Conservation (phyloP, 768 basidiomycete genomes). For the Lactarius akahatsu region DNA sequence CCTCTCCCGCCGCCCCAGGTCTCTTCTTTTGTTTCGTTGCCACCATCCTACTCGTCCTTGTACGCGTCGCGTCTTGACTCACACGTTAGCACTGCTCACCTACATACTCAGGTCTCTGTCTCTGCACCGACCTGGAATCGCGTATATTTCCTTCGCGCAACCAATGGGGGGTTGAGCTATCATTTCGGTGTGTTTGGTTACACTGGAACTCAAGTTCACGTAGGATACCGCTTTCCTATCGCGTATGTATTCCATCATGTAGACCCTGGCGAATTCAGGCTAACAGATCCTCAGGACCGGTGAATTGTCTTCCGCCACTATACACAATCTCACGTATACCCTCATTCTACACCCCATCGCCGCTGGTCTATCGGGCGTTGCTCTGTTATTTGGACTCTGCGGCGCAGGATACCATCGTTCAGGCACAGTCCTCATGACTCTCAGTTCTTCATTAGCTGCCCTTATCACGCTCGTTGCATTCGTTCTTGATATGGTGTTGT, state of each 20-base stretch:
- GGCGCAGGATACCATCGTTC: constrained; percentile 61
- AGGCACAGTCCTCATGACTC: constrained; percentile 77
- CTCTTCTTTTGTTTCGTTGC: constrained; percentile 72
- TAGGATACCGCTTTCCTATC: constrained; percentile 63
- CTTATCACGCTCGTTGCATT: constrained; percentile 67
- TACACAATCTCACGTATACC: constrained; percentile 69
- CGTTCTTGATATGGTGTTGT: constrained; percentile 79
- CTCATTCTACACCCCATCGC: constrained; percentile 83
- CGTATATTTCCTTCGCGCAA: constrained; percentile 65
- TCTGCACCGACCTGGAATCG: constrained; percentile 72
- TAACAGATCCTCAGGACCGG: constrained; percentile 38
- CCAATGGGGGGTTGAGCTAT: constrained; percentile 38
- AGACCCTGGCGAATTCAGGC: constrained; percentile 3
- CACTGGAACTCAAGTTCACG: constrained; percentile 50
- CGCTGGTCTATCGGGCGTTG: constrained; percentile 63
- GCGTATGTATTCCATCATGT: constrained; percentile 39
- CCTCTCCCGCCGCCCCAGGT: constrained; percentile 64
- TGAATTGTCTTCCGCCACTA: constrained; percentile 48
- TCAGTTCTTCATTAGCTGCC: constrained; percentile 63
- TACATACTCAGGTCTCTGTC: constrained; percentile 55
- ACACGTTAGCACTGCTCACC: constrained; percentile 9
- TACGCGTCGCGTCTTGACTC: constrained; percentile 39
- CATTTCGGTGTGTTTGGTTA: constrained; percentile 79
- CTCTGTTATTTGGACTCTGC: constrained; percentile 67
- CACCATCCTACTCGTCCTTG: constrained; percentile 66